Conservation (phyloP, 2,329 filamentous ascomycete species). For the Pseudogymnoascus sp. region DNA sequence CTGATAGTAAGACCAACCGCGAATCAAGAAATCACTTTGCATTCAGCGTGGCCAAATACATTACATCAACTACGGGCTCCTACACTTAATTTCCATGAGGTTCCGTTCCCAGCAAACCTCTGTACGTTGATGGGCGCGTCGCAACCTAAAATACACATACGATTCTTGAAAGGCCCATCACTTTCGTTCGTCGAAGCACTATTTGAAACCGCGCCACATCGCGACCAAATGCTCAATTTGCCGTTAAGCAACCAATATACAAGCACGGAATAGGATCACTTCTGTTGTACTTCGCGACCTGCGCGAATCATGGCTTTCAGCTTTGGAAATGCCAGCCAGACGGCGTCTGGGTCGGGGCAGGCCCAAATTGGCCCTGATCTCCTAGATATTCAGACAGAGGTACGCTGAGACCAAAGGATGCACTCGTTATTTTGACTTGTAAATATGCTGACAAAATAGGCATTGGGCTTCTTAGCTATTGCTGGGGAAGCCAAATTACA, state of each 20-base stretch:
- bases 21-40: constrained; percentile 3
- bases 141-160: neutral
- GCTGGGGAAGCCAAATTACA: constrained; percentile 77
- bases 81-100: neutral
- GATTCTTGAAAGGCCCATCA: neutral
- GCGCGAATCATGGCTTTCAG: constrained; percentile 53
- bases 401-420: constrained; percentile 33
- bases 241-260: neutral
- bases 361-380: constrained; percentile 58
- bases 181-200: neutral
- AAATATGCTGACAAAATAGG: constrained; percentile 10
- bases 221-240: neutral
- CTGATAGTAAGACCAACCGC: neutral
- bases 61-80: neutral
- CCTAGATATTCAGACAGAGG: constrained; percentile 75
- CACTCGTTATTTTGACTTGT: constrained; percentile 4
- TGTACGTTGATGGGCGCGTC: constrained; percentile 3
- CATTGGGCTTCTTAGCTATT: constrained; percentile 70
- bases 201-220: neutral
- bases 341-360: constrained; percentile 31
- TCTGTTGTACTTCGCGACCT: neutral
- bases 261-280: neutral
- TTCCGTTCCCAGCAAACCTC: neutral
- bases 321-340: constrained; percentile 45
- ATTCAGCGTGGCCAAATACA: constrained; percentile 5